Evolutionary conservation across 2,329 filamentous ascomycete genomes (phyloP), one percentile per base, ranked within the genome.

Genomic region (Ascochyta koolunga): DNA sequence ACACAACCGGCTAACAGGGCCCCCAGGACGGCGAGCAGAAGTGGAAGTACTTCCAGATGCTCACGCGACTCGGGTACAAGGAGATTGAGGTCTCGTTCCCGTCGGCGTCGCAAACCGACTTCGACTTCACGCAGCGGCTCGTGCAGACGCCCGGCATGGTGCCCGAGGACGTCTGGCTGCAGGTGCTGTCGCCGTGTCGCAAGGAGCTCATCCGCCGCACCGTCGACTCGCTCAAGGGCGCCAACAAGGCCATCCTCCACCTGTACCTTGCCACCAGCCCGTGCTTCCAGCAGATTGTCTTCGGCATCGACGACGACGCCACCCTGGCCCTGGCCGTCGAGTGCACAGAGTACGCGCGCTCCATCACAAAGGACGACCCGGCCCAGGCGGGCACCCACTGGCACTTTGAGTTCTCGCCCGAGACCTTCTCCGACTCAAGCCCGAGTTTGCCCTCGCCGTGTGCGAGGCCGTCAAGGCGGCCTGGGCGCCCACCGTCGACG

Each of bases 41-140:
- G 79, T 95, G 89, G 86, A 82, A 83, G 58, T 98, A 93, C 82
- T 98, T 98, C 82, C 88, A 93, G 78, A 96, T 96, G 91, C 86
- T 98, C 48, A 86, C 89, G 68, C 87, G 93, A 58, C 83, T 97
- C 43, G 93, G 95, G 66, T 98, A 96, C 83, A 98, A 97, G 79
- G 93, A 98, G 78, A 97, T 98, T 62, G 93, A 98, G 74, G 89
- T 97, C 18, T 95, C 93, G 4, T 98, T 96, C 78, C 93, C 93
- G 43, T 96, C 92, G 0, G 92, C 93, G 13, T 96, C 92, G 33
- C 89, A 96, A 73, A 96, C 90, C 69, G 95, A 98, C 79, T 98
- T 93, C 80, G 91, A 96, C 80, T 98, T 98, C 72, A 96, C 92
- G 35, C 84, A 91, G 64, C 86, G 88, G 69, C 81, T 98, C 64